Base-by-base conservation (phyloP, 768 basidiomycete genomes). In the Russula earlei region DNA sequence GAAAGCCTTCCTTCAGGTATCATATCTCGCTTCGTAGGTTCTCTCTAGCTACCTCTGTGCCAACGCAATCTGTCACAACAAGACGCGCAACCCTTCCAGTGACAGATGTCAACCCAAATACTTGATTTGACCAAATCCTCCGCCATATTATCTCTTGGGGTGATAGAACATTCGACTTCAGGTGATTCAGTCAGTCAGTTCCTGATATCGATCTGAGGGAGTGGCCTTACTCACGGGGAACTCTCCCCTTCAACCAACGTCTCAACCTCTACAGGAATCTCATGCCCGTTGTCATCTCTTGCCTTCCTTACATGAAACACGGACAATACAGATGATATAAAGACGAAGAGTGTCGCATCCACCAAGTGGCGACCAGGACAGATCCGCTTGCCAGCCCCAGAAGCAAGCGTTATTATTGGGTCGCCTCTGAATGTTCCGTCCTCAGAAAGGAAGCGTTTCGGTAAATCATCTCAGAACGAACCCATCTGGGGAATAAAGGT, bases 281-380 rank as follows among this genome's bases (percentile, higher is more conserved):
- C 49, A n/a, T 40, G 10, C 8, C 56, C 56, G 24, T 47, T 27
- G 25, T 52, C 33, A 22, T 47, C 43, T 14, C 40, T 57, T 19
- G 50, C 44, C 25, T 31, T 52, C 4, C 27, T 17, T 7, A 59
- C 22, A 29, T 45, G 2, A 15, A 45, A 59, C 9, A 55, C 19
- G 6, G 58, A 48, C 5, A 55, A 17, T 9, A 55, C 22, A 5
- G 47, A 49, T 15, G 50, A 36, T 4, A 40, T n/a, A 9, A 55
- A 37, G n/a, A 59, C 25, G 9, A 56, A 59, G 22, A 56, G 19
- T 5, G 27, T 55, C 12, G 49, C 42, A 14, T 59, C 58, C 3
- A 42, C 47, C 20, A 55, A 44, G 44, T 59, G 47, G 17, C 54
- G 41, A 19, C 54, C 58, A 1, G 58, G 54, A 42, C 58, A 59